Percentiles rank a stretch among this genome's conserved stretches.
Evolutionary conservation across 441 rosid species (phyloP).

Genomic region (Populus trichocarpa): DNA sequence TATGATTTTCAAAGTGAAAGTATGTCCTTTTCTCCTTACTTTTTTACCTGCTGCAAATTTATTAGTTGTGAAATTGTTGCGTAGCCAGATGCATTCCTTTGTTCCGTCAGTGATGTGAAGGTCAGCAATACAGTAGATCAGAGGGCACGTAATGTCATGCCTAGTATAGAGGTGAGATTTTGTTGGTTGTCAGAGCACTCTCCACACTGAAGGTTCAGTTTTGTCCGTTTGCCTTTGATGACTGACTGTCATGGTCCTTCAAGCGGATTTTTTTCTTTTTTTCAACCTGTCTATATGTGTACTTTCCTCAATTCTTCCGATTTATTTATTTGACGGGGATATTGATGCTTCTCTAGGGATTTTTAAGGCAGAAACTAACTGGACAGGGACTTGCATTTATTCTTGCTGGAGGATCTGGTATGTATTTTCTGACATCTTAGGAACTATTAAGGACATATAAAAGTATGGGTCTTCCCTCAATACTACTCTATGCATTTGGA

Average conservation of each 20-base stretch:
- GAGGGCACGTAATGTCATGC: conserved; percentile 64
- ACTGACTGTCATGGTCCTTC: conserved; percentile 8
- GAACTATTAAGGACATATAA: neutral
- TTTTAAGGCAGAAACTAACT: conserved; percentile 83
- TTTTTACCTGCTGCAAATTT: conserved; percentile 10
- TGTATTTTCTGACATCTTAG: conserved; percentile 17
- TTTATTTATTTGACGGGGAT: conserved; percentile 16
- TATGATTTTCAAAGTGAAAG: neutral
- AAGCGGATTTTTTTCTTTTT: neutral
- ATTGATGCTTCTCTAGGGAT: conserved; percentile 46
- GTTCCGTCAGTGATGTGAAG: conserved; percentile 91
- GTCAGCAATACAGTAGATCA: conserved; percentile 69
- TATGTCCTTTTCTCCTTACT: conserved; percentile 6
- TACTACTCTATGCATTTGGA: conserved; percentile 1
- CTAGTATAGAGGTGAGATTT: conserved; percentile 72
- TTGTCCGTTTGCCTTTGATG: neutral
- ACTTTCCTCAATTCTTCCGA: conserved; percentile 3
- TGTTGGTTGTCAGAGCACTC: neutral
- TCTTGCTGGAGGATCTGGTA: conserved; percentile 98
- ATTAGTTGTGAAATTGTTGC: conserved; percentile 38
- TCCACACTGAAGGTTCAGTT: neutral
- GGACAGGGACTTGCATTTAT: conserved; percentile 98
- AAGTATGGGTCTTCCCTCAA: neutral
- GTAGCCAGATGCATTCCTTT: conserved; percentile 99
- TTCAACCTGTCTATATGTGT: neutral